A percentile compares a stretch with the other conserved stretches of the same genome.
These are phyloP conservation scores for Amanita pseudoporphyria DNA, from an alignment of 768 basidiomycete genomes.

Conservation along the genomic window DNA sequence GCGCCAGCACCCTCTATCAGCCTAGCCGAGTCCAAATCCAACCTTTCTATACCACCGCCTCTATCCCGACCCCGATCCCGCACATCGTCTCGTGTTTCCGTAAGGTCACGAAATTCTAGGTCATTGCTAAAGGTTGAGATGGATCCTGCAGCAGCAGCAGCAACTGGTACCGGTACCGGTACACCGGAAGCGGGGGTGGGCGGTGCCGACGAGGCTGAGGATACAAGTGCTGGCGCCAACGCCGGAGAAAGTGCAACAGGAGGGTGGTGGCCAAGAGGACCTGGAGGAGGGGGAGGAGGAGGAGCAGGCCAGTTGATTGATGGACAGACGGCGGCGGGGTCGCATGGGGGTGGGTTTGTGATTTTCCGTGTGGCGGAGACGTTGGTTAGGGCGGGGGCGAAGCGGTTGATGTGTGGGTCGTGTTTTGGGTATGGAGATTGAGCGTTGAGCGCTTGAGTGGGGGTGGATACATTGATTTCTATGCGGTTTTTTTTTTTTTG, in stretches of 20 bases:
- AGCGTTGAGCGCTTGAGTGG: no score
- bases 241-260: not conserved
- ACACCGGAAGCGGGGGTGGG: not conserved
- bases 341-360: not conserved
- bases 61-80: not conserved
- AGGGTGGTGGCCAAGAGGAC: not conserved
- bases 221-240: not conserved
- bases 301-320: not conserved
- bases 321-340: not conserved
- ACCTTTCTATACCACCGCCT: not conserved
- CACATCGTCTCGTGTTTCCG: not conserved
- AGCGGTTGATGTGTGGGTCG: constrained; percentile 1
- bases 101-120: not conserved
- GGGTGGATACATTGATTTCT: no score
- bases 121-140: not conserved
- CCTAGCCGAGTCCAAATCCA: not conserved
- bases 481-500: no score
- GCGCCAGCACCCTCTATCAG: no score
- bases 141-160: not conserved
- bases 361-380: constrained; percentile 3
- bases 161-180: not conserved
- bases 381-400: constrained; percentile 1
- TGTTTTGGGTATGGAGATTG: not conserved
- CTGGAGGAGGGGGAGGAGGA: no score
- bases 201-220: not conserved